Evolutionary conservation across 23 red algal genomes (phyloP).

Genomic region (Agarophyton chilense): DNA sequence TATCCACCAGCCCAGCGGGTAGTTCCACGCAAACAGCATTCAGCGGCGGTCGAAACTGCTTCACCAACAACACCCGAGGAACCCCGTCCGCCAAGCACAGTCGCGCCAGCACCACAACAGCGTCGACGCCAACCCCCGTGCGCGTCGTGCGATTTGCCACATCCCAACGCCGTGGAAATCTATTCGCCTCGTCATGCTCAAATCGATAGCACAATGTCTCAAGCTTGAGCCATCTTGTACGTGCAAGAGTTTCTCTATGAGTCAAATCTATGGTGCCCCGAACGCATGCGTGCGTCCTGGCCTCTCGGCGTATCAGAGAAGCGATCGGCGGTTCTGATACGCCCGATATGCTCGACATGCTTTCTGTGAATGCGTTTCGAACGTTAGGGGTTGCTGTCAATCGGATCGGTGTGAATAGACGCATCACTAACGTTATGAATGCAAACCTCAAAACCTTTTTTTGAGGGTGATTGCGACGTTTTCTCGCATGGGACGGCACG

Average conservation of each 20-base stretch:
- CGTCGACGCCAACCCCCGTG: conserved; percentile 14
- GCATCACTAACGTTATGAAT: not conserved
- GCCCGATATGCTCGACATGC: not conserved
- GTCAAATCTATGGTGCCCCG: conserved; percentile 4
- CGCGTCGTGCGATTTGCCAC: conserved; percentile 48
- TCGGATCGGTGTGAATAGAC: not conserved
- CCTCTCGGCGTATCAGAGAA: conserved; percentile 43
- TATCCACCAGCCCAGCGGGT: conserved; percentile 77
- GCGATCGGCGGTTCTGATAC: conserved; percentile 37
- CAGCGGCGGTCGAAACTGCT: conserved; percentile 73
- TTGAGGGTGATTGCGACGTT: no score
- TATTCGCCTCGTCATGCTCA: conserved; percentile 6
- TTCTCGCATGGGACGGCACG: no score
- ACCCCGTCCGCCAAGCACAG: conserved; percentile 34
- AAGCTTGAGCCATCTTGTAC: conserved; percentile 36
- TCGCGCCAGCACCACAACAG: conserved; percentile 60
- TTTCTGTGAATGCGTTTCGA: not conserved
- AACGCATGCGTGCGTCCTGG: conserved; percentile 1
- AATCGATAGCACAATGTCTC: conserved; percentile 29
- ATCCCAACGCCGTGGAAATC: conserved; percentile 46
- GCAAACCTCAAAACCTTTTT: no score
- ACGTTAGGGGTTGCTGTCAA: not conserved
- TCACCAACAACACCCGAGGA: conserved; percentile 55
- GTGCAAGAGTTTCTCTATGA: not conserved
- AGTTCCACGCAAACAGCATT: conserved; percentile 64